phyloP scores from a whole-genome alignment of 345 rosid species.

The Noccaea caerulescens region DNA sequence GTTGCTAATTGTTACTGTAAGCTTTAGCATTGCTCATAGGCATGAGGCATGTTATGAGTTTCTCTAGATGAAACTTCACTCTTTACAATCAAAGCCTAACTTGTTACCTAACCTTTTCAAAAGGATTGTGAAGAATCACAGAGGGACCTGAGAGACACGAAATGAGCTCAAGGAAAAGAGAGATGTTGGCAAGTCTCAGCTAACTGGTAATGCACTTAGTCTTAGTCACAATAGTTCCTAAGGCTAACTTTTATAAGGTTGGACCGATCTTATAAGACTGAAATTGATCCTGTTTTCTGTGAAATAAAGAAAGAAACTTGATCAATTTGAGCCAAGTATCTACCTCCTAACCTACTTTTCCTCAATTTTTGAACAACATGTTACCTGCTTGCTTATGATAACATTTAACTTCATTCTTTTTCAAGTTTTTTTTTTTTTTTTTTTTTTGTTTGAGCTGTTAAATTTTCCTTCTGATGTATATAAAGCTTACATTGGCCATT shows the following conservation, averaged over 20 bases:
- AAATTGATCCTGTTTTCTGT: not conserved
- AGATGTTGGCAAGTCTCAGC: constrained; percentile 19
- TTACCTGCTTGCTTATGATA: constrained; percentile 31
- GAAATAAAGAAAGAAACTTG: constrained; percentile 27
- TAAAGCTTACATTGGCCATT: constrained; percentile 31
- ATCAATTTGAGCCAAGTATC: constrained; percentile 35
- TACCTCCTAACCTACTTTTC: constrained; percentile 34
- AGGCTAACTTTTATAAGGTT: constrained; percentile 11
- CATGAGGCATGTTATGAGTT: not conserved
- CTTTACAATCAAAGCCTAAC: constrained; percentile 5
- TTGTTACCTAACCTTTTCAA: constrained; percentile 14
- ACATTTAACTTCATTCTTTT: not conserved
- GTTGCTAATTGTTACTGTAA: constrained; percentile 9
- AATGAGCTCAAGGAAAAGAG: not conserved
- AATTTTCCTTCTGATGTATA: constrained; percentile 3
- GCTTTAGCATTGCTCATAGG: constrained; percentile 13
- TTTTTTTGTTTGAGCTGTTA: constrained; percentile 20
- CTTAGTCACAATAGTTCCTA: not conserved
- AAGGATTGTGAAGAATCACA: constrained; percentile 17
- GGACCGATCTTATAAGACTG: constrained; percentile 10
- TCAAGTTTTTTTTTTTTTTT: not conserved
- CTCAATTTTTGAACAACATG: constrained; percentile 16
- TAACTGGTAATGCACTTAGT: constrained; percentile 6
- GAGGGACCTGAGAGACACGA: not conserved
- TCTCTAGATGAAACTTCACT: not conserved